Percentiles rank a stretch among this genome's conserved stretches.
phyloP scores from a whole-genome alignment of 176 grass and related monocot genomes.

The Triticum turgidum region DNA sequence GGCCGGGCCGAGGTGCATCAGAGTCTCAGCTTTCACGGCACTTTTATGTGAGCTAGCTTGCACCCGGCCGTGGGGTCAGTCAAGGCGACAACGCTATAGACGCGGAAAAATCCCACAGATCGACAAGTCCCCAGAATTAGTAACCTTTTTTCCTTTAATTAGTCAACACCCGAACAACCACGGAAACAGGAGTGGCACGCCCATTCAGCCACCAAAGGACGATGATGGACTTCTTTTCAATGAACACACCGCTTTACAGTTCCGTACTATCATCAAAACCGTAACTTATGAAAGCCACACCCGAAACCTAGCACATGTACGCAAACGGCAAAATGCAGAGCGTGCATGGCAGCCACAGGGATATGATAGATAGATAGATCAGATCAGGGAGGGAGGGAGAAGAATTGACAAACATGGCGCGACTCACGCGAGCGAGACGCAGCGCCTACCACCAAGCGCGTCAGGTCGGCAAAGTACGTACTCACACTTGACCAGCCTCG shows the following conservation, averaged over 20 bases:
- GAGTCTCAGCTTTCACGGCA: too few species aligned
- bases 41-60: too few species aligned
- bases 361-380: background rate
- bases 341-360: background rate
- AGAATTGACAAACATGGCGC: background rate
- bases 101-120: background rate
- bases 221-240: background rate
- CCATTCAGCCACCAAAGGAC: background rate
- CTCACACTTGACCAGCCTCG: background rate
- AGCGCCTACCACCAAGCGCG: slow-evolving; percentile 15
- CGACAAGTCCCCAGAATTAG: background rate
- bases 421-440: slow-evolving; percentile 14
- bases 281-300: too few species aligned
- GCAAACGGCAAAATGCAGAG: background rate
- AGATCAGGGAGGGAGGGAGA: too few species aligned
- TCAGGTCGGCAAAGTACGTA: slow-evolving; percentile 39
- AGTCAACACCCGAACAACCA: background rate
- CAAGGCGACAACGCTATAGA: background rate
- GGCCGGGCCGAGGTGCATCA: too few species aligned
- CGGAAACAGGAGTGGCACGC: background rate
- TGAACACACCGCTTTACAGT: background rate
- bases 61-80: background rate
- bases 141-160: background rate
- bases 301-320: background rate
- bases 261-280: slow-evolving; percentile 1